A percentile compares a stretch with the other conserved stretches of the same genome.
Conservation (phyloP, 148 eudicot genomes). For the Dianthus caryophyllus region DNA sequence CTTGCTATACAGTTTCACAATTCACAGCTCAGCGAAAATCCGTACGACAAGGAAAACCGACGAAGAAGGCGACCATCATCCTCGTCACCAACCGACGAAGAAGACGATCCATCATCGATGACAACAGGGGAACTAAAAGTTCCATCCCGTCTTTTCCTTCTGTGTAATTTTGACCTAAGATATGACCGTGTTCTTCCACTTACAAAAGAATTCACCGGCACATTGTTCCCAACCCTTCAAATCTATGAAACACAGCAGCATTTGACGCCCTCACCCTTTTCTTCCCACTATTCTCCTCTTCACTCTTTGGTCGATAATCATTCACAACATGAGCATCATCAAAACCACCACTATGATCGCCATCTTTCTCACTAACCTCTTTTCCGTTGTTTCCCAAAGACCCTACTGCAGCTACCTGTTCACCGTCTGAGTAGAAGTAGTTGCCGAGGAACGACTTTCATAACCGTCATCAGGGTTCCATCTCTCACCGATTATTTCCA, state of each 20-base stretch:
- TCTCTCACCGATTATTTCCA: conserved; percentile 18
- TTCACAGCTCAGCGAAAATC: conserved; percentile 24
- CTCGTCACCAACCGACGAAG: not conserved
- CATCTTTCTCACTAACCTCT: not conserved
- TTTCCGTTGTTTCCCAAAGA: not conserved
- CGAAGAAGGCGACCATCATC: conserved; percentile 22
- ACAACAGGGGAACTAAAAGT: conserved; percentile 3
- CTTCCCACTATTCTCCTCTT: too few relatives aligned
- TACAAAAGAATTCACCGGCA: not conserved
- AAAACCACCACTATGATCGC: not conserved
- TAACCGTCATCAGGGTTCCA: conserved; percentile 18
- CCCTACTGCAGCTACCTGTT: not conserved
- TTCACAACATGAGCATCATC: too few relatives aligned
- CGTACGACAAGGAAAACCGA: conserved; percentile 27
- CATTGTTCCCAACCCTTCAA: conserved; percentile 18
- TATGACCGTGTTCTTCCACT: conserved; percentile 16
- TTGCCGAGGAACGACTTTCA: too few relatives aligned
- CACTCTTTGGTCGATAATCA: too few relatives aligned
- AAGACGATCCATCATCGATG: not conserved
- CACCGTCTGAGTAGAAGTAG: conserved; percentile 2
- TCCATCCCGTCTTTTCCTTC: conserved; percentile 4
- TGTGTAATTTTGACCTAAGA: not conserved
- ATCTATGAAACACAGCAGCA: not conserved
- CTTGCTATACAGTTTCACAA: too few relatives aligned
- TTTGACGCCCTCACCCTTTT: too few relatives aligned